A percentile compares a stretch with the other conserved stretches of the same genome.
These are phyloP conservation scores for Maudiozyma humilis DNA, from an alignment of 1,139 yeast genomes.

Conservation along the genomic window DNA sequence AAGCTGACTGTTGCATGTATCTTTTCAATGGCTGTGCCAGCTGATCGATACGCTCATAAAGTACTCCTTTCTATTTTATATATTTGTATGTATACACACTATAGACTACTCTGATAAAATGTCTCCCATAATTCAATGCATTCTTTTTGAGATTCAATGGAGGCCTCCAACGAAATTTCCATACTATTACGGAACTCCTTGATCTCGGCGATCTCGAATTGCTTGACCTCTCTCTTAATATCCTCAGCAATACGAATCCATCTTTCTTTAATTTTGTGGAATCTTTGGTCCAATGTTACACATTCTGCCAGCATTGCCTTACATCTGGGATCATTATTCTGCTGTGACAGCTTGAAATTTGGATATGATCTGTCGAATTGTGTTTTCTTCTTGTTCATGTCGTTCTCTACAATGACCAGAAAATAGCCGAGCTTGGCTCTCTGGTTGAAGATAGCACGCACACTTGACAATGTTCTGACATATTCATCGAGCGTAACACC, in stretches of 20 bases:
- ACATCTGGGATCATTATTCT: slow-evolving; percentile 55
- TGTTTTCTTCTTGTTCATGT: slow-evolving; percentile 39
- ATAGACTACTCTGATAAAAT: slow-evolving; percentile 41
- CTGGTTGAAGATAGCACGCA: slow-evolving; percentile 66
- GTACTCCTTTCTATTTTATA: no score
- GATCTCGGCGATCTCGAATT: slow-evolving; percentile 67
- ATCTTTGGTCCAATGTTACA: slow-evolving; percentile 34
- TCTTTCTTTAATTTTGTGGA: slow-evolving; percentile 33
- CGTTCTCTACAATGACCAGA: slow-evolving; percentile 46
- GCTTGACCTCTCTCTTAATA: slow-evolving; percentile 59
- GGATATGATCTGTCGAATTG: slow-evolving; percentile 47
- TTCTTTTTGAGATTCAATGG: slow-evolving; percentile 90
- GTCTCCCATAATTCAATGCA: slow-evolving; percentile 94
- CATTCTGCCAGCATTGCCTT: slow-evolving; percentile 50
- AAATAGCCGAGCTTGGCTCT: slow-evolving; percentile 62
- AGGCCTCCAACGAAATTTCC: slow-evolving; percentile 82
- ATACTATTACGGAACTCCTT: slow-evolving; percentile 84
- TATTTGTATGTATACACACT: slow-evolving; percentile 3
- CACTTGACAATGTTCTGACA: slow-evolving; percentile 65
- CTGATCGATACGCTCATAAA: background rate
- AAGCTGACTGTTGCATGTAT: no score
- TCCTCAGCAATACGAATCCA: slow-evolving; percentile 56
- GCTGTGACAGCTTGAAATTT: slow-evolving; percentile 36
- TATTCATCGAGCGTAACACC: slow-evolving; percentile 89
- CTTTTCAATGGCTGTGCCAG: background rate